Conservation (phyloP, 2,329 filamentous ascomycete genomes). For the Neopestalotiopsis sp. region DNA sequence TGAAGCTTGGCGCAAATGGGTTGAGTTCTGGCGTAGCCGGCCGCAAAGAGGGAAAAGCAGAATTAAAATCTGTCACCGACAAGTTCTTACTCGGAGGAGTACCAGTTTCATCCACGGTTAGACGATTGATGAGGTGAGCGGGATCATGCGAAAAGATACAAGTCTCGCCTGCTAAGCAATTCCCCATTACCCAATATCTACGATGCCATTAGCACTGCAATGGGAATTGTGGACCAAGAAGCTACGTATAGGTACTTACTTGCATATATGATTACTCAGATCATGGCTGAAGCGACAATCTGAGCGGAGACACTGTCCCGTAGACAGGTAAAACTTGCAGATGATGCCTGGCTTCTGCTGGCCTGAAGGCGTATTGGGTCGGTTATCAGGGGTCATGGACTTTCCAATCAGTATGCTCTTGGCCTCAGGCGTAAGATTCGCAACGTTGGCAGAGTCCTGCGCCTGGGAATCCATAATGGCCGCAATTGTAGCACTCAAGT, state of each 20-base stretch:
- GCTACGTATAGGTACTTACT: slow-evolving; percentile 64
- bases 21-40: slow-evolving; percentile 63
- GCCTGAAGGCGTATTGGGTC: slow-evolving; percentile 77
- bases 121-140: slow-evolving; percentile 79
- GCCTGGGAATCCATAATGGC: slow-evolving; percentile 80
- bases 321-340: slow-evolving; percentile 96
- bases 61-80: slow-evolving; percentile 81
- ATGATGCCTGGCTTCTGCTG: slow-evolving; percentile 85
- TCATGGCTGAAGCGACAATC: slow-evolving; percentile 98
- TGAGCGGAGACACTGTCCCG: slow-evolving; percentile 91
- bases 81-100: slow-evolving; percentile 73
- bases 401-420: slow-evolving; percentile 84
- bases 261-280: slow-evolving; percentile 94
- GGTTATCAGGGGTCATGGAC: slow-evolving; percentile 77
- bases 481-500: slow-evolving; percentile 89
- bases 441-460: slow-evolving; percentile 50
- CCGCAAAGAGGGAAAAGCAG: slow-evolving; percentile 76
- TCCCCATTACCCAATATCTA: slow-evolving; percentile 95
- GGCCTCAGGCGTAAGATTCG: slow-evolving; percentile 56
- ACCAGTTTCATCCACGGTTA: slow-evolving; percentile 73
- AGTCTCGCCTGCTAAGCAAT: slow-evolving; percentile 89
- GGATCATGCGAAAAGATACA: slow-evolving; percentile 99
- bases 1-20: slow-evolving; percentile 56
- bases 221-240: not conserved
- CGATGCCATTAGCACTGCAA: slow-evolving; percentile 30